Percentiles rank a stretch among this genome's conserved stretches.
Conservation (phyloP, 768 basidiomycete species). For the Boletus patriciae region DNA sequence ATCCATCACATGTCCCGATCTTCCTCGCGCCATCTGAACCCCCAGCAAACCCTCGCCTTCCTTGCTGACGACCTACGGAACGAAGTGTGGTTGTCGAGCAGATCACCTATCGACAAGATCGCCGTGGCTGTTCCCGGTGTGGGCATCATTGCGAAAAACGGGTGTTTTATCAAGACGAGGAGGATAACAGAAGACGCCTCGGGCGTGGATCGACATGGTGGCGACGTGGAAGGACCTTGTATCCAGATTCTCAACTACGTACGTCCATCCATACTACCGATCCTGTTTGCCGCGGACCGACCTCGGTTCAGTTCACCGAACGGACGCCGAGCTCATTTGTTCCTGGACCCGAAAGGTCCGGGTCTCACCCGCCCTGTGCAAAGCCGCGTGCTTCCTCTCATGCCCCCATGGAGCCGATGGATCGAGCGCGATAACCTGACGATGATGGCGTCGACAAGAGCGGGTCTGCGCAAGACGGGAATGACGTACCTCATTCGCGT, state of each 20-base stretch:
- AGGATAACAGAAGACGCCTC: conserved; percentile 33
- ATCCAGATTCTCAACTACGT: conserved; percentile 84
- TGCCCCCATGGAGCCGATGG: no score
- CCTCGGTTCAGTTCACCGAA: conserved; percentile 67
- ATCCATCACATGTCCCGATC: conserved; percentile 52
- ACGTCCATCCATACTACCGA: conserved; percentile 29
- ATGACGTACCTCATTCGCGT: no score
- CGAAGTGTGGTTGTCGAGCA: conserved; percentile 82
- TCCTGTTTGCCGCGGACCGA: background rate
- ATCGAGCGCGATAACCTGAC: no score
- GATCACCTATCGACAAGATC: conserved; percentile 64
- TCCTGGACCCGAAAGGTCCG: no score
- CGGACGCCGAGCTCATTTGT: conserved; percentile 84
- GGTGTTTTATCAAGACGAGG: conserved; percentile 75
- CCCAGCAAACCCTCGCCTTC: conserved; percentile 42
- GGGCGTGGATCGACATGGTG: conserved; percentile 76
- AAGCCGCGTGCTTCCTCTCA: no score
- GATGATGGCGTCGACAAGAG: no score
- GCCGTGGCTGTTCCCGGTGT: conserved; percentile 53
- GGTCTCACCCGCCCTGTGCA: no score
- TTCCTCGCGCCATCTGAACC: conserved; percentile 42
- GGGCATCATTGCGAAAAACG: conserved; percentile 70
- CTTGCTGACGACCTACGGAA: conserved; percentile 66
- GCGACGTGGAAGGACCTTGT: conserved; percentile 76
- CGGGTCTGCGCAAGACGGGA: no score